Percentiles rank a stretch among this genome's conserved stretches.
phyloP scores from a whole-genome alignment of 805 yeast genomes.

The Lipomyces chichibuensis region DNA sequence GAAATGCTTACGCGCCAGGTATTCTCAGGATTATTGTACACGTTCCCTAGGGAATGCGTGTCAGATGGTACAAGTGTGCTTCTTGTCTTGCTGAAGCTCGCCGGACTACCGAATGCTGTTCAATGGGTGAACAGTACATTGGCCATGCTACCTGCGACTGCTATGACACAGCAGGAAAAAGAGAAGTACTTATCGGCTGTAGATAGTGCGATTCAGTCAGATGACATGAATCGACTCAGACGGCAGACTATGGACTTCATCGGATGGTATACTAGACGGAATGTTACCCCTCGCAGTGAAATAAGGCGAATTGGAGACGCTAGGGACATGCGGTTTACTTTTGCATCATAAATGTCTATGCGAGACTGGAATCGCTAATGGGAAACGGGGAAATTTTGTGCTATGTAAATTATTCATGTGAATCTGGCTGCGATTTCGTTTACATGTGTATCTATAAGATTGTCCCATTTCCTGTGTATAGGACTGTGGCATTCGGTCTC shows the following conservation, averaged over 20 bases:
- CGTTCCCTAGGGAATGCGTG: constrained; percentile 69
- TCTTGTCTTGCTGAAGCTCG: constrained; percentile 60
- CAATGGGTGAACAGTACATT: constrained; percentile 67
- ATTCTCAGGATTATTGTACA: constrained; percentile 68
- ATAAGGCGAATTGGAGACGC: constrained; percentile 24
- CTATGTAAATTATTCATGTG: neutral
- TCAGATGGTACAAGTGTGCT: constrained; percentile 76
- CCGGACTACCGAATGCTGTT: constrained; percentile 48
- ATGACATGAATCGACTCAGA: constrained; percentile 74
- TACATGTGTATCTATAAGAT: neutral
- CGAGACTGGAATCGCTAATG: neutral
- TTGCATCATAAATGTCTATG: constrained; percentile 1
- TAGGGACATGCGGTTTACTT: constrained; percentile 17
- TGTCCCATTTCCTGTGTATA: neutral
- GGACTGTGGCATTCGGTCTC: neutral
- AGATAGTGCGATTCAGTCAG: constrained; percentile 58
- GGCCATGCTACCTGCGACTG: constrained; percentile 59
- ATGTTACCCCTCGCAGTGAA: constrained; percentile 47
- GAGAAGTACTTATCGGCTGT: constrained; percentile 61
- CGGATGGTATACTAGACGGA: constrained; percentile 79
- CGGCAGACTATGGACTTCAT: constrained; percentile 74
- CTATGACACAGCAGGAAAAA: constrained; percentile 69
- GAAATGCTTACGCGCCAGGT: constrained; percentile 56
- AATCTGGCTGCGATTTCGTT: neutral
- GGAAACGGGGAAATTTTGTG: neutral